A percentile compares a stretch with the other conserved stretches of the same genome.
Evolutionary conservation across 768 basidiomycete genomes (phyloP).

Genomic region (Podaxis mareebaensis): DNA sequence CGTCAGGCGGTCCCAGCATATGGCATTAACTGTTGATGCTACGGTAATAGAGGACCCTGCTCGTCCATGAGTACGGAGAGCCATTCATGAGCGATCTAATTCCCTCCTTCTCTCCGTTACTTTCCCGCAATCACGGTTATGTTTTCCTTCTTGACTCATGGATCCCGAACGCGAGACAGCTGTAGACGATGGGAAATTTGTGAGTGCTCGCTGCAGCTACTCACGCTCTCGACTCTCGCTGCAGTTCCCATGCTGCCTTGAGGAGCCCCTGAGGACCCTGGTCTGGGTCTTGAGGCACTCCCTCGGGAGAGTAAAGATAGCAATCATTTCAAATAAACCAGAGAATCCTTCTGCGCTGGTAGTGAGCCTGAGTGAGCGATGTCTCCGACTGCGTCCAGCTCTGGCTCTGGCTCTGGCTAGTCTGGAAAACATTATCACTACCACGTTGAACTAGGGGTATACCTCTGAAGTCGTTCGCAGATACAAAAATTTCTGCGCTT

Average conservation of each 20-base stretch:
- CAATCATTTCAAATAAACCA: not conserved
- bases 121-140: slow-evolving; percentile 2
- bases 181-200: not conserved
- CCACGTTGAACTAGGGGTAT: not conserved
- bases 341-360: not conserved
- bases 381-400: not conserved
- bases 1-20: not conserved
- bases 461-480: not conserved
- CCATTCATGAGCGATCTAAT: slow-evolving; percentile 2
- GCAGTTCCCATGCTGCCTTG: not conserved
- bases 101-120: slow-evolving; percentile 5
- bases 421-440: not conserved
- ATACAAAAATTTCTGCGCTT: not conserved
- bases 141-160: not conserved
- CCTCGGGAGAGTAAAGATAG: not conserved
- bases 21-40: not conserved
- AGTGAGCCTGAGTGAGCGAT: not conserved
- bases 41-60: not conserved
- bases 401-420: not conserved
- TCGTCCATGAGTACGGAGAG: not conserved
- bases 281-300: not conserved
- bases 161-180: slow-evolving; percentile 2
- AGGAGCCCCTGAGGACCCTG: not conserved
- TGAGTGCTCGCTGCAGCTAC: not conserved
- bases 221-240: not conserved